A percentile compares a stretch with the other conserved stretches of the same genome.
Evolutionary conservation across 768 basidiomycete species (phyloP).

Genomic region (Termitomyces sp.): DNA sequence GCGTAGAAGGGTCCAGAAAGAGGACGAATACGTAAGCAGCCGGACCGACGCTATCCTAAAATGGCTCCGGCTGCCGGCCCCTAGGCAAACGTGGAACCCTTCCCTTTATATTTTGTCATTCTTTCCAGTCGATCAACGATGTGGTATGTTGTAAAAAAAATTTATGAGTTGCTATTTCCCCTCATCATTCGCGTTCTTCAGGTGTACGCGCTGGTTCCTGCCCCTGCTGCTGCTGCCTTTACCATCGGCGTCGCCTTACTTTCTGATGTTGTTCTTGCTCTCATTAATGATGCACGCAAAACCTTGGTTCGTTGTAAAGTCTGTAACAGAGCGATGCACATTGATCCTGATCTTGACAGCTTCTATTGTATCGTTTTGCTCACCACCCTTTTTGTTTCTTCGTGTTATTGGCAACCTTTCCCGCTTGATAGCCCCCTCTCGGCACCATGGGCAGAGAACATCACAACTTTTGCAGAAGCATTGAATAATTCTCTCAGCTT

Average conservation of each 20-base stretch:
- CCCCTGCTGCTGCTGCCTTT: conserved; percentile 72
- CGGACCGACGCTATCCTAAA: neutral
- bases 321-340: neutral
- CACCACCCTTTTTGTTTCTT: conserved; percentile 76
- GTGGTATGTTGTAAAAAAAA: conserved; percentile 42
- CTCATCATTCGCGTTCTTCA: conserved; percentile 18
- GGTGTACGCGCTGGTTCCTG: conserved; percentile 86
- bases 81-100: neutral
- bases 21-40: conserved; percentile 17
- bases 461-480: conserved; percentile 70
- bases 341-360: conserved; percentile 29
- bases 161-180: neutral
- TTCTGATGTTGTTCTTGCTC: conserved; percentile 70
- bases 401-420: conserved; percentile 88
- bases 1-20: conserved; percentile 40
- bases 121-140: conserved; percentile 18
- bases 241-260: conserved; percentile 76
- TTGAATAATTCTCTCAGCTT: conserved; percentile 41
- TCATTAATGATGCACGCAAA: conserved; percentile 76
- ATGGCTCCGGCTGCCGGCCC: conserved; percentile 5
- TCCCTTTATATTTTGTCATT: neutral
- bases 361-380: conserved; percentile 86
- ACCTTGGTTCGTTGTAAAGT: conserved; percentile 60
- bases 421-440: conserved; percentile 58
- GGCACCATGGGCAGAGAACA: conserved; percentile 59